Conservation (phyloP, 768 basidiomycete genomes). For the Kwoniella europaea region DNA sequence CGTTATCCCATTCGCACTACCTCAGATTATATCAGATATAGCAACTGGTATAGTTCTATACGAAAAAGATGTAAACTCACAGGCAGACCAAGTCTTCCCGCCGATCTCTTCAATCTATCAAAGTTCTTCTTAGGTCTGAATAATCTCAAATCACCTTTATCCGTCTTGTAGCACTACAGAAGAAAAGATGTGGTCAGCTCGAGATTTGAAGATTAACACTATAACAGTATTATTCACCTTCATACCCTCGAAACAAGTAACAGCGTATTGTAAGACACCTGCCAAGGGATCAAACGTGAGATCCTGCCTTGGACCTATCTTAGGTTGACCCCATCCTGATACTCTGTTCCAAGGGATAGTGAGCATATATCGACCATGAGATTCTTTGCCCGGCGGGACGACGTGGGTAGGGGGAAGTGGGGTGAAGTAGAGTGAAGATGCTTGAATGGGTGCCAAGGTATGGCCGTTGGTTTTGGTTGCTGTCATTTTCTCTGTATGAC, state of each 20-base stretch:
- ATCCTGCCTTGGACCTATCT: slow-evolving; percentile 80
- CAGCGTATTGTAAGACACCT: slow-evolving; percentile 84
- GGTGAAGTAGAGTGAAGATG: slow-evolving; percentile 45
- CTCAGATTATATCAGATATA: not conserved
- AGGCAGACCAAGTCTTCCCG: slow-evolving; percentile 46
- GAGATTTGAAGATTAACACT: not conserved
- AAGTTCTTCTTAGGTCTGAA: slow-evolving; percentile 98
- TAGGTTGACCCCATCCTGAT: slow-evolving; percentile 80
- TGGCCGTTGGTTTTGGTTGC: slow-evolving; percentile 2
- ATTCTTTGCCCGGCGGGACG: slow-evolving; percentile 40
- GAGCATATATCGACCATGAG: slow-evolving; percentile 68
- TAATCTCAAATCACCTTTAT: slow-evolving; percentile 72
- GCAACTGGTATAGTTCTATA: not conserved
- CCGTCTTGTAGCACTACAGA: slow-evolving; percentile 70
- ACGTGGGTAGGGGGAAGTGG: slow-evolving; percentile 42
- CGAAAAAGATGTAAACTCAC: slow-evolving; percentile 25
- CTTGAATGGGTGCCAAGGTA: slow-evolving; percentile 22
- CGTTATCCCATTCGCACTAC: slow-evolving; percentile 50
- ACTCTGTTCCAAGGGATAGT: slow-evolving; percentile 71
- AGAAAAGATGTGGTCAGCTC: not conserved
- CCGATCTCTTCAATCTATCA: slow-evolving; percentile 79
- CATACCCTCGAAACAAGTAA: slow-evolving; percentile 75
- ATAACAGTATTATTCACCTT: slow-evolving; percentile 65
- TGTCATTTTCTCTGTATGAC: not conserved
- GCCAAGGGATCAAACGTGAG: slow-evolving; percentile 74